Percentiles rank a stretch among this genome's conserved stretches.
These are phyloP conservation scores for Codiaeum variegatum DNA, from an alignment of 441 rosid genomes.

Conservation along the genomic window DNA sequence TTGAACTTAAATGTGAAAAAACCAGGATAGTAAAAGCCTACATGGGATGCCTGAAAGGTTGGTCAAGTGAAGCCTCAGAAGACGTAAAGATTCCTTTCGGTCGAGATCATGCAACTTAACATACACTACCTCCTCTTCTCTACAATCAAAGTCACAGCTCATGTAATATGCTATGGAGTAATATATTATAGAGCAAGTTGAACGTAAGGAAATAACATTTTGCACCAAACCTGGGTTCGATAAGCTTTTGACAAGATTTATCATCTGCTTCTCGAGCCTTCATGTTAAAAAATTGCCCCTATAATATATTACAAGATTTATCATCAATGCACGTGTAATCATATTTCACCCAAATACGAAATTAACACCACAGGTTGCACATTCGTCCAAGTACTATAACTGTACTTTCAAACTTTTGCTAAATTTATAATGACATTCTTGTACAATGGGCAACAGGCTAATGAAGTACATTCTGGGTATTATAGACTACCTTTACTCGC, in stretches of 20 bases:
- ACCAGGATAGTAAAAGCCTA: neutral
- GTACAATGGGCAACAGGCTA: neutral
- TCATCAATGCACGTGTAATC: conserved; percentile 1
- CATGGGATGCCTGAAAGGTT: conserved; percentile 14
- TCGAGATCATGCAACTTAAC: conserved; percentile 9
- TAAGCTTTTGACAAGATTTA: conserved; percentile 44
- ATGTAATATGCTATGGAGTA: neutral
- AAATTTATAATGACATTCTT: conserved; percentile 1
- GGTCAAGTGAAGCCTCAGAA: conserved; percentile 13
- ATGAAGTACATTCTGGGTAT: neutral
- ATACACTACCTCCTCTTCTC: conserved; percentile 9
- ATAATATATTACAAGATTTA: too few relatives aligned
- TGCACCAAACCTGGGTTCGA: conserved; percentile 47
- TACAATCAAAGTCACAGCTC: neutral
- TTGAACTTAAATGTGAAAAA: neutral
- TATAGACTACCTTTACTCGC: neutral
- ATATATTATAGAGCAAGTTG: neutral
- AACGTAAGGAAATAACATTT: neutral
- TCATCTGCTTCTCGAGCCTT: conserved; percentile 56
- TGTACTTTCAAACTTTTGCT: neutral
- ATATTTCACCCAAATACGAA: neutral
- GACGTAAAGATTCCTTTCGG: conserved; percentile 16
- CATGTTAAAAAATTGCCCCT: conserved; percentile 51
- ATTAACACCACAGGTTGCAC: neutral
- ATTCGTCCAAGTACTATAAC: neutral